Percentiles rank a stretch among this genome's conserved stretches.
phyloP scores from a whole-genome alignment of 805 yeast genomes.

The Myxozyma geophila region DNA sequence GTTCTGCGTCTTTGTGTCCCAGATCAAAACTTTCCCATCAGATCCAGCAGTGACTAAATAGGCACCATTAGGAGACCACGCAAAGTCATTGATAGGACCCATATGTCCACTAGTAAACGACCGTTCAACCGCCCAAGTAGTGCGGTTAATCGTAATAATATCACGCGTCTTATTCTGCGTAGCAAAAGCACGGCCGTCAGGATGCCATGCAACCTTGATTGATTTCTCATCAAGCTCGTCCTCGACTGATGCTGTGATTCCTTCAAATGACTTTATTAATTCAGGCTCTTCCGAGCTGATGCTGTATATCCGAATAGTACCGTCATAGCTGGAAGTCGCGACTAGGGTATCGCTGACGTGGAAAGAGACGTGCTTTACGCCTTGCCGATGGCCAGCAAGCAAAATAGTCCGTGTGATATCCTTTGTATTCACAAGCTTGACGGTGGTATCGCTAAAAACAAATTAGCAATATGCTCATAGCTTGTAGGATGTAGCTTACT shows the following conservation, averaged over 20 bases:
- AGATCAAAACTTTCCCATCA: conserved; percentile 58
- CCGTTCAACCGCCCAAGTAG: conserved; percentile 39
- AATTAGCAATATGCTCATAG: neutral
- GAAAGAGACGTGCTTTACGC: conserved; percentile 54
- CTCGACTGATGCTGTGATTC: conserved; percentile 41
- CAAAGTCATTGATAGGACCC: conserved; percentile 54
- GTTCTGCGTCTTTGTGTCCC: conserved; percentile 54
- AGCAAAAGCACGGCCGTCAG: conserved; percentile 70
- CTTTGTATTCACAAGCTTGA: conserved; percentile 41
- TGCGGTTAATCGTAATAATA: conserved; percentile 40
- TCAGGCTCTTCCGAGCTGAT: conserved; percentile 39
- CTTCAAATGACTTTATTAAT: conserved; percentile 39
- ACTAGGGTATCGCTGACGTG: conserved; percentile 43
- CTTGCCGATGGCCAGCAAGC: conserved; percentile 52
- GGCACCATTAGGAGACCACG: conserved; percentile 66
- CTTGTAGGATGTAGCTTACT: conserved; percentile 38
- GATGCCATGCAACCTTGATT: conserved; percentile 70
- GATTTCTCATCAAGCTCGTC: conserved; percentile 51
- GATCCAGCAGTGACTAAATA: conserved; percentile 62
- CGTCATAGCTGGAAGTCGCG: conserved; percentile 45
- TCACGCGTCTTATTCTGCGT: conserved; percentile 59
- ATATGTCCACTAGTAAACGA: conserved; percentile 40
- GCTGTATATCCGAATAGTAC: conserved; percentile 43
- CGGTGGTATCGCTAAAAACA: conserved; percentile 39
- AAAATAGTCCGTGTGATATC: conserved; percentile 49